Evolutionary conservation across 2,329 filamentous ascomycete genomes (phyloP).

Genomic region (Paecilomyces formosus): DNA sequence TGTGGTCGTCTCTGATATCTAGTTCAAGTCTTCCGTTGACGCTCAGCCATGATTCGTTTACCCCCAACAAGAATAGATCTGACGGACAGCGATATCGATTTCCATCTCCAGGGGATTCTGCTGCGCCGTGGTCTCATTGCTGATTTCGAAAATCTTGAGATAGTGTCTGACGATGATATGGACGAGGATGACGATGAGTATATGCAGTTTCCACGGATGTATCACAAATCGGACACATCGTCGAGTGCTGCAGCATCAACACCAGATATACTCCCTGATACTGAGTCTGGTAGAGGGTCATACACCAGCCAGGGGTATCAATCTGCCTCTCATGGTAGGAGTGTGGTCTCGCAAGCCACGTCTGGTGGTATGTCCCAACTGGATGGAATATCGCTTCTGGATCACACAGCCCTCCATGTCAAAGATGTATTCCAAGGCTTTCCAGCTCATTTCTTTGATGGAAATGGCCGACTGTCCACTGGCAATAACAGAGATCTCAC

Average conservation of each 20-base stretch:
- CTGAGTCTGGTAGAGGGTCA: not conserved
- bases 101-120: slow-evolving; percentile 18
- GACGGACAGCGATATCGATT: slow-evolving; percentile 24
- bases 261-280: not conserved
- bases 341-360: not conserved
- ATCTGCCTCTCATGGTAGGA: not conserved
- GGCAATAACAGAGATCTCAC: not conserved
- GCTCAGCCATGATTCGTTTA: slow-evolving; percentile 24
- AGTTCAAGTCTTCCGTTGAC: not conserved
- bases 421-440: not conserved
- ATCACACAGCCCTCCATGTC: not conserved
- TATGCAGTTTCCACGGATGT: not conserved
- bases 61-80: slow-evolving; percentile 25
- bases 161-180: slow-evolving; percentile 2
- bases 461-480: not conserved
- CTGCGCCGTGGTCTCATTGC: slow-evolving; percentile 8
- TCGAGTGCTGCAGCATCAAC: not conserved
- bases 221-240: slow-evolving; percentile 1
- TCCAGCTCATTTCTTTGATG: not conserved
- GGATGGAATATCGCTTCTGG: not conserved
- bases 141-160: slow-evolving; percentile 10
- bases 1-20: not conserved
- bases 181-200: not conserved
- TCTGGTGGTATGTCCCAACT: not conserved
- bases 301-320: not conserved